Percentiles rank a stretch among this genome's conserved stretches.
Conservation (phyloP, 1,284 basidiomycete genomes). For the Microstroma glucosiphilum region DNA sequence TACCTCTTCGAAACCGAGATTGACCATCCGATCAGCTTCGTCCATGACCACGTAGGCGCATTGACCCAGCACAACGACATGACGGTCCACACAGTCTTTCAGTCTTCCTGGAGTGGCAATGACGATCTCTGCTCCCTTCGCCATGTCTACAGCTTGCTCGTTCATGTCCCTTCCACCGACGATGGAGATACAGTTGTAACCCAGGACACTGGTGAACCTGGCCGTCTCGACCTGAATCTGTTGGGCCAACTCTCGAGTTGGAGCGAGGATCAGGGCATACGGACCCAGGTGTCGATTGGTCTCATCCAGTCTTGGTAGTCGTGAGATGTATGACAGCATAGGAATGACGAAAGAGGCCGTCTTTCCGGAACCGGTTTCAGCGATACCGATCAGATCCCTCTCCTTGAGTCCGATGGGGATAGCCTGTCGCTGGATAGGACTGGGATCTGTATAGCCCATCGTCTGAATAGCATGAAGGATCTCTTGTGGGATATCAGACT, state of each 20-base stretch:
- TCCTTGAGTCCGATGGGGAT: constrained; percentile 95
- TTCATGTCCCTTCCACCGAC: constrained; percentile 89
- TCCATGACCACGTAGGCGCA: constrained; percentile 99
- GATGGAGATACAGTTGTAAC: constrained; percentile 89
- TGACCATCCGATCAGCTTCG: constrained; percentile 97
- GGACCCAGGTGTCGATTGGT: constrained; percentile 89
- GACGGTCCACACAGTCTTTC: constrained; percentile 92
- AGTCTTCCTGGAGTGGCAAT: constrained; percentile 96
- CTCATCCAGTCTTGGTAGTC: constrained; percentile 75
- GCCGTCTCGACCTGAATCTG: constrained; percentile 89
- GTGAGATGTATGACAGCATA: constrained; percentile 88
- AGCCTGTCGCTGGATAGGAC: constrained; percentile 92
- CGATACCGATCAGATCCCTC: constrained; percentile 93
- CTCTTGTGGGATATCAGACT: constrained; percentile 71
- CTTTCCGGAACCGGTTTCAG: constrained; percentile 91
- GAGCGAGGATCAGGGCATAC: constrained; percentile 85
- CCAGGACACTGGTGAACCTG: constrained; percentile 81
- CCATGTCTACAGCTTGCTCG: constrained; percentile 91
- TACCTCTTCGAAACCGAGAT: constrained; percentile 90
- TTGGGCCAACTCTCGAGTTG: constrained; percentile 93
- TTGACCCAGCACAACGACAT: constrained; percentile 87
- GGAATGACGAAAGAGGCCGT: constrained; percentile 99
- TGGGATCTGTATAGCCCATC: constrained; percentile 94
- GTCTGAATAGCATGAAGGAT: constrained; percentile 78
- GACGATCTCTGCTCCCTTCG: constrained; percentile 93